Base-by-base conservation (phyloP, 139 green algal genomes). In the Chlorella ohadii region DNA sequence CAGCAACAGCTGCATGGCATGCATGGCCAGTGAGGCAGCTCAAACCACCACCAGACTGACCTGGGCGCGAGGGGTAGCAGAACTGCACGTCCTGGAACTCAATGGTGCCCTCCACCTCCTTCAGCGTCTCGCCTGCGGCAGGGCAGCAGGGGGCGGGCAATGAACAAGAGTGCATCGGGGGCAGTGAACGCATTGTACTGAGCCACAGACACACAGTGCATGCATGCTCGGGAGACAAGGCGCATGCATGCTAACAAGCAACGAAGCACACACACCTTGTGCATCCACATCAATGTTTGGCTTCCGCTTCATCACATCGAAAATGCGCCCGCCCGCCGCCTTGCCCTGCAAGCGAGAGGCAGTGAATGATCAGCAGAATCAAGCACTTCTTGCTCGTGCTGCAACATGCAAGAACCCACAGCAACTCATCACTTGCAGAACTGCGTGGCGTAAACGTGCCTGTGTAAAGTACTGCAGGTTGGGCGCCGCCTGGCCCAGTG, bases 11-110 rank as follows among this genome's bases (percentile, higher is more conserved):
- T n/a, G n/a, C n/a, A n/a, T n/a, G n/a, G n/a, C n/a, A n/a, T n/a
- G n/a, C n/a, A n/a, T n/a, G n/a, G n/a, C n/a, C n/a, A n/a, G n/a
- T n/a, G n/a, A n/a, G n/a, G n/a, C n/a, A n/a, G n/a, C n/a, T n/a
- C n/a, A n/a, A n/a, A n/a, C n/a, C n/a, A n/a, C n/a, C n/a, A n/a
- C 44, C 0, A 36, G 44, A n/a, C 79, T 31, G 25, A 78, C 79
- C 79, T 33, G 80, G 68, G 56, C 80, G 68, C 0, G 91, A 81
- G 6, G 96, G 96, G 91, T 99, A 98, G 55, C 85, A 57, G 61
- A 98, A 98, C 16, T 51, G 25, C 41, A 98, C 93, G 61, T 91
- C 68, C 4, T 73, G 67, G 59, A 98, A 83, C 72, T 91, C 85
- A n/a, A 98, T 78, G 22, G 79, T 28, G 1, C 94, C 94, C 34